A percentile compares a stretch with the other conserved stretches of the same genome.
phyloP scores from a whole-genome alignment of 805 yeast genomes.

The Candida palmyrensis region DNA sequence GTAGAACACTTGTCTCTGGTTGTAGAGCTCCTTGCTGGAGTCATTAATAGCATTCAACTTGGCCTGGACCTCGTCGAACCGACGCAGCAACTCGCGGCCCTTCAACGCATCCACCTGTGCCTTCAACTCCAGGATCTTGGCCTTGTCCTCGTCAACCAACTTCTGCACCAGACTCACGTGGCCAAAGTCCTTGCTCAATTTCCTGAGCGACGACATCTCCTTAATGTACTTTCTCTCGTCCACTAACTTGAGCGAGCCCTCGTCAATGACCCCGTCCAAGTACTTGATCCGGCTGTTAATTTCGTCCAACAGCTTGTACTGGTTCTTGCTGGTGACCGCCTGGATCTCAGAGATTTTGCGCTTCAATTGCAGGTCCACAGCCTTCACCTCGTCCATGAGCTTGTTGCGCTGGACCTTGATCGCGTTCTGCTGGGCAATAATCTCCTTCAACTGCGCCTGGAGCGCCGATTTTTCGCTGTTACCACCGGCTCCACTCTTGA shows the following conservation, averaged over 20 bases:
- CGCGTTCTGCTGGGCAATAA: constrained; percentile 42
- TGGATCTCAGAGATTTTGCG: constrained; percentile 72
- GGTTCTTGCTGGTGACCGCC: constrained; percentile 63
- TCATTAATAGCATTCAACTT: constrained; percentile 63
- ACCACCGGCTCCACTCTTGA: constrained; percentile 26
- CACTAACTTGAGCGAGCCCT: constrained; percentile 79
- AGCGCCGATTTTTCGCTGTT: constrained; percentile 28
- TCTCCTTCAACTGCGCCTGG: constrained; percentile 32
- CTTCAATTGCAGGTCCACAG: constrained; percentile 64
- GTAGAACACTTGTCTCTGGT: constrained; percentile 60
- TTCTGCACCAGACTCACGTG: constrained; percentile 70
- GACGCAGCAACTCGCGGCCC: constrained; percentile 59
- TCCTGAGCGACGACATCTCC: constrained; percentile 81
- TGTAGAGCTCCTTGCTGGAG: constrained; percentile 54
- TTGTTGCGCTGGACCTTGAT: constrained; percentile 44
- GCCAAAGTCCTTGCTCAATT: constrained; percentile 72
- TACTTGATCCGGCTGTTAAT: constrained; percentile 60
- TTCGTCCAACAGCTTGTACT: constrained; percentile 62
- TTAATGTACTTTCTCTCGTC: constrained; percentile 84
- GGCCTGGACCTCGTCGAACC: constrained; percentile 65
- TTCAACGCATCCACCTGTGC: constrained; percentile 53
- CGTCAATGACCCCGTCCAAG: constrained; percentile 69
- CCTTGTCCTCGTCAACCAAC: constrained; percentile 73
- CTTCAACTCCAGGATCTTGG: constrained; percentile 71
- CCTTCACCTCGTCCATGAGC: constrained; percentile 67